Percentiles rank a stretch among this genome's conserved stretches.
phyloP scores from a whole-genome alignment of 176 grass and related monocot species.

The Elymus sibiricus region DNA sequence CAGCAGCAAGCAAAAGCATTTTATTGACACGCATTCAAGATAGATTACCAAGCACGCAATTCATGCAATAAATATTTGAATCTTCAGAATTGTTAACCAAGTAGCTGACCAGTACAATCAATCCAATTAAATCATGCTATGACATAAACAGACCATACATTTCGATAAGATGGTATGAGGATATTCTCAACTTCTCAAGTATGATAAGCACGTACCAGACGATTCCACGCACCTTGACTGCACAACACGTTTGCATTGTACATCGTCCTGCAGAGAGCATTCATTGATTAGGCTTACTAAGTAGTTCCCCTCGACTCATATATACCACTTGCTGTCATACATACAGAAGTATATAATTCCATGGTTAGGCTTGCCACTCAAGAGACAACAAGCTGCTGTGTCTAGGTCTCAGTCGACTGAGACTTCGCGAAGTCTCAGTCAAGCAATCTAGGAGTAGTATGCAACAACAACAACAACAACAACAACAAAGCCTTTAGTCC shows the following conservation, averaged over 20 bases:
- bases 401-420: too few species aligned
- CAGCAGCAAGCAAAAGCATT: background rate
- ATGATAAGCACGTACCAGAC: conserved; percentile 37
- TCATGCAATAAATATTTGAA: background rate
- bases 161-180: background rate
- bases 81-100: background rate
- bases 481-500: too few species aligned
- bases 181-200: background rate
- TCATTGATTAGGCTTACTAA: background rate
- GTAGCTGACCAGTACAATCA: background rate
- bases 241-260: conserved; percentile 3
- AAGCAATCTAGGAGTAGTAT: too few species aligned
- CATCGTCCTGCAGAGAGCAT: conserved; percentile 36
- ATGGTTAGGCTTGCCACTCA: background rate
- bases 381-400: background rate
- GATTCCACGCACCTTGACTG: conserved; percentile 39
- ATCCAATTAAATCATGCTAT: background rate
- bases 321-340: too few species aligned
- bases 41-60: background rate
- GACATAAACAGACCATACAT: background rate
- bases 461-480: too few species aligned
- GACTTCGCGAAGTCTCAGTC: too few species aligned
- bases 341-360: background rate
- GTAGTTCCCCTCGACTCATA: background rate
- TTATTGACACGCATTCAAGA: background rate